phyloP scores from a whole-genome alignment of 2,329 filamentous ascomycete species.

The Trichoderma simmonsii region DNA sequence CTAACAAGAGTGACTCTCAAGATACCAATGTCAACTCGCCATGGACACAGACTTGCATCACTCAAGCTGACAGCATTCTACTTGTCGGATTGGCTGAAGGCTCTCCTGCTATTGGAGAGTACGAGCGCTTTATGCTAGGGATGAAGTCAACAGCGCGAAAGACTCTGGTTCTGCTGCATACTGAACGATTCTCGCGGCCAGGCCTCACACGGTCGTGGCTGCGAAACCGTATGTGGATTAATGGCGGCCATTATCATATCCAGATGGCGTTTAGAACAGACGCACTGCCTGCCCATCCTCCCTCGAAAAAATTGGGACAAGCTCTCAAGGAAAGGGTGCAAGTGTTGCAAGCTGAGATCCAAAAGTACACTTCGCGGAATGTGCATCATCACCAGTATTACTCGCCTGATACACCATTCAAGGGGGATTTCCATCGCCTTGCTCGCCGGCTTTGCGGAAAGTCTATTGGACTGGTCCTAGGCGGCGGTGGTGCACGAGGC shows the following conservation, averaged over 20 bases:
- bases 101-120: slow-evolving; percentile 88
- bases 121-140: slow-evolving; percentile 90
- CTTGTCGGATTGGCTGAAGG: slow-evolving; percentile 88
- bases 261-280: slow-evolving; percentile 87
- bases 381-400: slow-evolving; percentile 88
- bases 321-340: slow-evolving; percentile 91
- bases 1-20: slow-evolving; percentile 37
- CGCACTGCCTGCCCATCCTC: slow-evolving; percentile 71
- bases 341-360: slow-evolving; percentile 91
- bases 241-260: slow-evolving; percentile 94
- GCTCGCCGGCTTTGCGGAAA: slow-evolving; percentile 88
- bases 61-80: slow-evolving; percentile 93
- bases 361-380: slow-evolving; percentile 94
- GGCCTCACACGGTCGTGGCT: slow-evolving; percentile 88
- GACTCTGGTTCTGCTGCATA: slow-evolving; percentile 83
- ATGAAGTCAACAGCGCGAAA: slow-evolving; percentile 97
- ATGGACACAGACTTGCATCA: slow-evolving; percentile 98
- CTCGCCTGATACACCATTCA: slow-evolving; percentile 86
- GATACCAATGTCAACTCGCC: slow-evolving; percentile 96
- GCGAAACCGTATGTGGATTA: slow-evolving; percentile 93
- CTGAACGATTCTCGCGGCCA: slow-evolving; percentile 80
- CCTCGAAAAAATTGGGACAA: slow-evolving; percentile 74
- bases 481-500: slow-evolving; percentile 87
- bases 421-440: slow-evolving; percentile 93
- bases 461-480: slow-evolving; percentile 89